These are phyloP conservation scores for Trifolium subterraneum DNA, from an alignment of 306 rosid genomes.

Conservation along the genomic window DNA sequence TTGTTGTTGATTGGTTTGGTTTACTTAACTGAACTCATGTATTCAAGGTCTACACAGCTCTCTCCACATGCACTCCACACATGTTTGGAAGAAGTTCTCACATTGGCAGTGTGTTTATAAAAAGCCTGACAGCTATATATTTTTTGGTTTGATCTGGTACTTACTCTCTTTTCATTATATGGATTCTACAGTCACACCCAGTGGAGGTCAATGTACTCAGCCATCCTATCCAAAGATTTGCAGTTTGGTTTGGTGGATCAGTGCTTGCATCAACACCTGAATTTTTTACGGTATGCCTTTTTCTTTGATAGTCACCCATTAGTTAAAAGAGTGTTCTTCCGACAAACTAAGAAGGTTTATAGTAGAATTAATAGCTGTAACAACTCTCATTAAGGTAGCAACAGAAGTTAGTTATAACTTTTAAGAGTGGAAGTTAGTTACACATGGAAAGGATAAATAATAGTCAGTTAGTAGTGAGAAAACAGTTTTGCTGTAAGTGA, in stretches of 20 bases:
- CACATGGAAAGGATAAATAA: no score
- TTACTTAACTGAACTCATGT: neutral
- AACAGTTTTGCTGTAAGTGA: no score
- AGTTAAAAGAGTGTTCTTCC: no score
- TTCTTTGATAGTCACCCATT: neutral
- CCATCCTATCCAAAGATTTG: slow-evolving; percentile 97
- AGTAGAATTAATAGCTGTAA: no score
- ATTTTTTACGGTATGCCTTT: slow-evolving; percentile 72
- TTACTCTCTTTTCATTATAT: slow-evolving; percentile 26
- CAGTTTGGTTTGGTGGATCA: slow-evolving; percentile 99
- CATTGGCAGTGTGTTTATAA: neutral
- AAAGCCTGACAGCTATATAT: slow-evolving; percentile 15
- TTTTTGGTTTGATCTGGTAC: slow-evolving; percentile 25
- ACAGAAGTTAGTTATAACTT: no score
- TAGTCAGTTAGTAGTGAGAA: no score
- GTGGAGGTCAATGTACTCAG: slow-evolving; percentile 98
- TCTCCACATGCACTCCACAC: neutral
- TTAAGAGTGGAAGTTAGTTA: no score
- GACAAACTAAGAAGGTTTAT: no score
- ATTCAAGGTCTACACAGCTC: neutral
- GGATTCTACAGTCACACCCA: slow-evolving; percentile 73
- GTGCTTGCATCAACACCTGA: slow-evolving; percentile 99
- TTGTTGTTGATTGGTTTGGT: slow-evolving; percentile 10
- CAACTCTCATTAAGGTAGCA: no score
- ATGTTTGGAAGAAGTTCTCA: slow-evolving; percentile 17